Percentiles rank a stretch among this genome's conserved stretches.
phyloP scores from a whole-genome alignment of 73 alveolate genomes.

The Tetrahymena elliotti region DNA sequence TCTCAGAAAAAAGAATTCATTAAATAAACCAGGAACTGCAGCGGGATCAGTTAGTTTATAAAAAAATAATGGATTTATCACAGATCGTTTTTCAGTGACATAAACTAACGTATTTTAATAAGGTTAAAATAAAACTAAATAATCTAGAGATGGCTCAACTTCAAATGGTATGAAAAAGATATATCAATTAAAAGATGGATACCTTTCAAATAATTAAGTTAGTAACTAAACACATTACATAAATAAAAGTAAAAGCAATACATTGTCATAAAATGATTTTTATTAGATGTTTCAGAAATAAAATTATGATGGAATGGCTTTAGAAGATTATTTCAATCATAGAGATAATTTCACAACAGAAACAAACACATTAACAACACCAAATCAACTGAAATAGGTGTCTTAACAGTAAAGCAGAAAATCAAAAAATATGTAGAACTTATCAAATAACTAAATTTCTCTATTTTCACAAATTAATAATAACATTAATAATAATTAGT shows the following conservation, averaged over 20 bases:
- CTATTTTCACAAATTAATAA: neutral
- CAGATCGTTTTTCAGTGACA: neutral
- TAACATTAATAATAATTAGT: neutral
- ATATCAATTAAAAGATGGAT: neutral
- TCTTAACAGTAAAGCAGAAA: neutral
- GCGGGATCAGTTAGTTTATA: neutral
- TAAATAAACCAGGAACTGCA: neutral
- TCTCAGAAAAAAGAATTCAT: neutral
- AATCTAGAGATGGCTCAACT: neutral
- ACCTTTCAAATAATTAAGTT: neutral
- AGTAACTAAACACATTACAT: neutral
- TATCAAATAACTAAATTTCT: neutral
- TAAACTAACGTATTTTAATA: neutral
- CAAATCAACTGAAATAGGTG: neutral
- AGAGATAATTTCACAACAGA: neutral
- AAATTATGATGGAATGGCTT: neutral
- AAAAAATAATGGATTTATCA: neutral
- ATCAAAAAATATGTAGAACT: neutral
- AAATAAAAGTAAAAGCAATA: neutral
- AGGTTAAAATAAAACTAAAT: neutral
- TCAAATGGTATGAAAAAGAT: neutral
- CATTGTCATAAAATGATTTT: neutral
- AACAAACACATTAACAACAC: neutral
- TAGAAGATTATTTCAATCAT: neutral
- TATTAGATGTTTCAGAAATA: neutral